These are phyloP conservation scores for Grosmannia huntii DNA, from an alignment of 2,329 filamentous ascomycete species.

Conservation along the genomic window DNA sequence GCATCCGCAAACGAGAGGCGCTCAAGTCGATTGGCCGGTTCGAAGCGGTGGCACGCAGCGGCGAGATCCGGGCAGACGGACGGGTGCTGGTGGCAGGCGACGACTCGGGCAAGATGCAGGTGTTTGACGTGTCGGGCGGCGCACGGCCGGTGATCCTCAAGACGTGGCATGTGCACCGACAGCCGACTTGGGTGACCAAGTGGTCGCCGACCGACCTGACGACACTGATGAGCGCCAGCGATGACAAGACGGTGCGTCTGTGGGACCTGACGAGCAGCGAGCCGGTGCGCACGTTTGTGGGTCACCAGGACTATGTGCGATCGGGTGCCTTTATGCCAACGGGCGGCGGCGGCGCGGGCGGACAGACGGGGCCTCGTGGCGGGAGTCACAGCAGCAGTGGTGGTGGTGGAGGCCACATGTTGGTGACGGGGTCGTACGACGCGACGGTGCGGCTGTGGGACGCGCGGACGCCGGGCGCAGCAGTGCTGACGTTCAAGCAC, in stretches of 20 bases:
- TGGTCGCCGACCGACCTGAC: conserved; percentile 89
- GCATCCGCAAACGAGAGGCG: conserved; percentile 78
- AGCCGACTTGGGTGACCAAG: conserved; percentile 82
- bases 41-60: conserved; percentile 79
- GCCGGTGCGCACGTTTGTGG: conserved; percentile 65
- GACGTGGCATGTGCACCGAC: conserved; percentile 90
- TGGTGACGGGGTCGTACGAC: conserved; percentile 90
- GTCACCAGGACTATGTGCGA: conserved; percentile 88
- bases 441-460: conserved; percentile 92
- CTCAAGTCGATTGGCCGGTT: conserved; percentile 92
- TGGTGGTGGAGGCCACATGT: conserved; percentile 42
- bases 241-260: conserved; percentile 82
- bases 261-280: conserved; percentile 84
- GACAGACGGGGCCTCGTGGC: neutral
- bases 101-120: conserved; percentile 82
- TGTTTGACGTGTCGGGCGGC: conserved; percentile 63
- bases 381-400: neutral
- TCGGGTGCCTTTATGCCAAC: conserved; percentile 70
- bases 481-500: conserved; percentile 90
- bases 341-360: conserved; percentile 37
- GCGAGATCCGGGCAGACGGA: conserved; percentile 78
- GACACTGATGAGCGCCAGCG: conserved; percentile 74
- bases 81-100: conserved; percentile 84
- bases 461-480: conserved; percentile 54
- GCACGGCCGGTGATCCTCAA: conserved; percentile 78